Percentiles rank a stretch among this genome's conserved stretches.
Conservation (phyloP, 495 filamentous ascomycete species). For the Penicillium subrubescens region DNA sequence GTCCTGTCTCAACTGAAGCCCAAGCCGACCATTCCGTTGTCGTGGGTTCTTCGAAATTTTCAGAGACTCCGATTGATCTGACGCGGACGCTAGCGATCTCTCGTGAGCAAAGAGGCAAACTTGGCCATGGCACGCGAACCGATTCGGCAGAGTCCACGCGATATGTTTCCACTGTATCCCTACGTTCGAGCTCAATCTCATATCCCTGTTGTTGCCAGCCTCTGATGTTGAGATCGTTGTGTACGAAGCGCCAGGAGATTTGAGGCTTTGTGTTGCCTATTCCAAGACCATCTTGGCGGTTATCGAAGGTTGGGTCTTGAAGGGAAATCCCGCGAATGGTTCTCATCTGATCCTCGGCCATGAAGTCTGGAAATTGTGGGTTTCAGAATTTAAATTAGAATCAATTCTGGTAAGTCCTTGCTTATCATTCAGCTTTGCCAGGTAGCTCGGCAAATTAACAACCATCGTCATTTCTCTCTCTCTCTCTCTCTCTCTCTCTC, state of each 20-base stretch:
- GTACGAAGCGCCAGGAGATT: neutral
- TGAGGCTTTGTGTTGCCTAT: neutral
- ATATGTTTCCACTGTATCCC: neutral
- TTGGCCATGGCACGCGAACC: neutral
- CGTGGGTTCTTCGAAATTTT: neutral
- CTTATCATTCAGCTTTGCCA: no score
- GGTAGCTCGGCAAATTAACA: neutral
- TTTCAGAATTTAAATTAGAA: no score
- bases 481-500: neutral
- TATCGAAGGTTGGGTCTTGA: neutral
- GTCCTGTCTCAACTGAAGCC: conserved; percentile 14
- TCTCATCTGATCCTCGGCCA: neutral
- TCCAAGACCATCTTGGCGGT: neutral
- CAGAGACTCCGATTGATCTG: neutral
- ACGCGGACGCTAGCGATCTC: neutral
- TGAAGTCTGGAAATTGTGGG: neutral
- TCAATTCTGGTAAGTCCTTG: no score
- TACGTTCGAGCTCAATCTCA: neutral
- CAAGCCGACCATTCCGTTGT: conserved; percentile 12
- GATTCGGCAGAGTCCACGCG: neutral
- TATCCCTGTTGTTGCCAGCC: neutral
- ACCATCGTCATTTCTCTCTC: neutral
- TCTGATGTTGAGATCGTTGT: neutral
- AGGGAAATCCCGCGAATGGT: neutral
- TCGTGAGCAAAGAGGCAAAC: neutral